Conservation (phyloP, 1,284 basidiomycete genomes). For the Puccinia sorghi region DNA sequence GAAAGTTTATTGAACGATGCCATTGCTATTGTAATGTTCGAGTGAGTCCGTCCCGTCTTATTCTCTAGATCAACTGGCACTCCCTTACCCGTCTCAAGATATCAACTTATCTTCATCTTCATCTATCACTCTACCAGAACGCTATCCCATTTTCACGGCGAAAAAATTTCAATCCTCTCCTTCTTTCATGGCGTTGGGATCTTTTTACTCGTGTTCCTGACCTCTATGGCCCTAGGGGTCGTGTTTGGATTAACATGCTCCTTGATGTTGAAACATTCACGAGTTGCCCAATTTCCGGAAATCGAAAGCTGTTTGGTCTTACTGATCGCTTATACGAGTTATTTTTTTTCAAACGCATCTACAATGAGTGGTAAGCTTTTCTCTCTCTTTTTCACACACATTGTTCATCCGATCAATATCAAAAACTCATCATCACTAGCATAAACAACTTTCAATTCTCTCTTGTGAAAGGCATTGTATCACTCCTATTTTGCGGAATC, state of each 20-base stretch:
- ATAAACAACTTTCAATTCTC: background rate
- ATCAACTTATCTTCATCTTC: background rate
- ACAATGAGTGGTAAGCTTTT: slow-evolving; percentile 73
- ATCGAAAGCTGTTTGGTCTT: slow-evolving; percentile 94
- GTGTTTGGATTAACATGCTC: slow-evolving; percentile 85
- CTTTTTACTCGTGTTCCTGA: slow-evolving; percentile 90
- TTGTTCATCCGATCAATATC: background rate
- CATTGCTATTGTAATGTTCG: slow-evolving; percentile 99
- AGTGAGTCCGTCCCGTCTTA: slow-evolving; percentile 69
- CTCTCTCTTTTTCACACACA: background rate
- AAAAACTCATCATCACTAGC: background rate
- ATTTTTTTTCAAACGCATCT: slow-evolving; percentile 96
- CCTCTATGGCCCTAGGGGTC: slow-evolving; percentile 90
- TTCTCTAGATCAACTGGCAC: background rate
- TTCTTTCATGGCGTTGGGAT: slow-evolving; percentile 94
- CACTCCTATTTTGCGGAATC: slow-evolving; percentile 96
- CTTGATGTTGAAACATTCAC: slow-evolving; percentile 91
- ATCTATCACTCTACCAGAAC: slow-evolving; percentile 65
- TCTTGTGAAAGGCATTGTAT: slow-evolving; percentile 72
- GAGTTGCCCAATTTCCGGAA: slow-evolving; percentile 78
- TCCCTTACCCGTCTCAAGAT: background rate
- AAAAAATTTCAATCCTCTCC: slow-evolving; percentile 81
- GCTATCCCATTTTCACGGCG: slow-evolving; percentile 84
- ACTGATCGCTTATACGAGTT: slow-evolving; percentile 92
- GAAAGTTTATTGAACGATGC: slow-evolving; percentile 97